Percentiles rank a stretch among this genome's conserved stretches.
These are phyloP conservation scores for Candida corydali DNA, from an alignment of 805 yeast species.

Conservation along the genomic window DNA sequence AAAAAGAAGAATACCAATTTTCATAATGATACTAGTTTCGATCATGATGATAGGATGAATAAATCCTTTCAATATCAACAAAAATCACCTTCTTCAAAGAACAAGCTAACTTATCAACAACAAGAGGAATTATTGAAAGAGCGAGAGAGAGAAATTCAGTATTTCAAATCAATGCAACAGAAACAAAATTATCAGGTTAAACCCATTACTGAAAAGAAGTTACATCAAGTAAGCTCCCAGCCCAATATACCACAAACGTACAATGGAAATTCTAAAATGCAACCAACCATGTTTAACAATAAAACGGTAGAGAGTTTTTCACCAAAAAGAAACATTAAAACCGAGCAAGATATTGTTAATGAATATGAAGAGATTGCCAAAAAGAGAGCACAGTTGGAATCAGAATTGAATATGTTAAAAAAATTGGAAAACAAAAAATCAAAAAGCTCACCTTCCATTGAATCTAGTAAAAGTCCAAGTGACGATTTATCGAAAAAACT, in stretches of 20 bases:
- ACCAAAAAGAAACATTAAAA: slow-evolving; percentile 9
- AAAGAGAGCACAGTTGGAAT: slow-evolving; percentile 36
- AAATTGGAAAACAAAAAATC: slow-evolving; percentile 20
- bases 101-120: slow-evolving; percentile 13
- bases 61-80: slow-evolving; percentile 3
- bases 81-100: slow-evolving; percentile 13
- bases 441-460: slow-evolving; percentile 15
- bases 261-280: background rate
- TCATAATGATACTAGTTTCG: slow-evolving; percentile 16
- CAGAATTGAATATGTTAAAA: slow-evolving; percentile 32
- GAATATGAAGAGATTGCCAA: slow-evolving; percentile 27
- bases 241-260: slow-evolving; percentile 13
- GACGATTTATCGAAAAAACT: slow-evolving; percentile 35
- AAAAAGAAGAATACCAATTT: slow-evolving; percentile 12
- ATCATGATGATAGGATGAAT: slow-evolving; percentile 14
- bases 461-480: slow-evolving; percentile 26
- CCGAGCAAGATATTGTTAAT: slow-evolving; percentile 10
- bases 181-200: slow-evolving; percentile 24
- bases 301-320: slow-evolving; percentile 25
- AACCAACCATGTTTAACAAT: slow-evolving; percentile 14
- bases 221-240: slow-evolving; percentile 1
- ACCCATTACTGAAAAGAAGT: slow-evolving; percentile 10
- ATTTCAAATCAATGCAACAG: slow-evolving; percentile 25
- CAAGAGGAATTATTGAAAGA: slow-evolving; percentile 16
- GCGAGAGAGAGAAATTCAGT: slow-evolving; percentile 27